phyloP scores from a whole-genome alignment of 495 filamentous ascomycete species.

The Neurospora terricola region DNA sequence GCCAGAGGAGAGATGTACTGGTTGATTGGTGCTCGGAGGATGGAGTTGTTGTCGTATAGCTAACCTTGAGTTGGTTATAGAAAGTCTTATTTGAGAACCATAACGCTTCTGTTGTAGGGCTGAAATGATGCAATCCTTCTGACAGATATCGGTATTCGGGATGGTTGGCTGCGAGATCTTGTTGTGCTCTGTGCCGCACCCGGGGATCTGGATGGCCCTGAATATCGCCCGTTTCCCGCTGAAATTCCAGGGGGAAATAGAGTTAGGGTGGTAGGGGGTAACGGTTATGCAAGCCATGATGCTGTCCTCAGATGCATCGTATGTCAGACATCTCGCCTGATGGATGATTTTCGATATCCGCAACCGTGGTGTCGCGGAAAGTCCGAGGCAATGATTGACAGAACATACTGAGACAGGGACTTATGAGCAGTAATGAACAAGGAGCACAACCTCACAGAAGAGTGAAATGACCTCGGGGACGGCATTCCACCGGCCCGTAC shows the following conservation, averaged over 20 bases:
- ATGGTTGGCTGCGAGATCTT: background rate
- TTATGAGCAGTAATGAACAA: too few species aligned
- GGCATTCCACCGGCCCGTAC: background rate
- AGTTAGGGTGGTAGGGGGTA: background rate
- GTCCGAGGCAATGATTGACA: background rate
- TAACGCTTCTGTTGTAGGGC: background rate
- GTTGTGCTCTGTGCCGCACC: background rate
- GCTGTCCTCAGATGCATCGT: background rate
- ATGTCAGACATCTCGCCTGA: background rate
- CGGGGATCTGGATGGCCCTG: background rate
- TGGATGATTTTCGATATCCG: background rate
- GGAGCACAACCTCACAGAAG: background rate
- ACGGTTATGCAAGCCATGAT: background rate
- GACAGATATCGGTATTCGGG: background rate
- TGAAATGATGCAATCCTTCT: slow-evolving; percentile 1
- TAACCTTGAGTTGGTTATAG: background rate
- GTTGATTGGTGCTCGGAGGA: slow-evolving; percentile 25
- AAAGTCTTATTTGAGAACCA: too few species aligned
- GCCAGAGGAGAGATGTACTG: slow-evolving; percentile 68
- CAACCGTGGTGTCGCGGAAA: background rate
- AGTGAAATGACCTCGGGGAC: background rate
- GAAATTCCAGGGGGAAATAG: background rate
- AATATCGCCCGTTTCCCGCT: background rate
- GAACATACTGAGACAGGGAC: background rate
- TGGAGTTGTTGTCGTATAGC: background rate